Base-by-base conservation (phyloP, 2,329 filamentous ascomycete genomes). In the Alternaria rosae region DNA sequence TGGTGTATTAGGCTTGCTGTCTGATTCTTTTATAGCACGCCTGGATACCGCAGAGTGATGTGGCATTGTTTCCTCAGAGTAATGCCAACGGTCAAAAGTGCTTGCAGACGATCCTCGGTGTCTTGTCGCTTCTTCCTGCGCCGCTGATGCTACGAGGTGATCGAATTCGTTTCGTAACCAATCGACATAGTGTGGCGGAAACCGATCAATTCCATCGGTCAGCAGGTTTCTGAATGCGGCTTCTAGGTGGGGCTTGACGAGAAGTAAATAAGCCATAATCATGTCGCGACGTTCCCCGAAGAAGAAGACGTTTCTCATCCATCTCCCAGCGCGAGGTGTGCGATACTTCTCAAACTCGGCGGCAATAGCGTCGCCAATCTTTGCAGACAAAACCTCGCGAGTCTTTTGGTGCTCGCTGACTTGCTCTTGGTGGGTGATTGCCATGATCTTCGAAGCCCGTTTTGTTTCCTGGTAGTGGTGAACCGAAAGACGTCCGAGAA, bases 241-340 rank as follows among this genome's bases (percentile, higher is more conserved):
- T 6, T 55, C 30, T 15, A 64, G 6, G 9, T 55, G 42, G 1
- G 47, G 35, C 35, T 55, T 53, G 20, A 58, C 25, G 2, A 57
- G 50, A 6, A 64, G 54, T 11, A 64, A 30, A 32, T 58, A 62
- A 1, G 62, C 59, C 51, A 65, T 54, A 30, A 65, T 59, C 53
- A 58, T 59, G 23, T 65, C 59, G 4, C 47, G 52, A 13, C 55
- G 53, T 32, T 59, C 62, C 9, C 62, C 59, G 8, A 59, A 30
- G 15, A 59, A 65, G 23, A 28, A 42, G n/a, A 65, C 20, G 1
- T 59, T 28, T n/a, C 25, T 59, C n/a, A 32, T 28, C 7, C 15
- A 28, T 35, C n/a, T 17, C 11, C 43, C 6, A 5, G 15, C 2
- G 26, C 15, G 26, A 13, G 45, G 25, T 6, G 43, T 51, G 21